These are phyloP conservation scores for Populus alba DNA, from an alignment of 345 rosid genomes.

Conservation along the genomic window DNA sequence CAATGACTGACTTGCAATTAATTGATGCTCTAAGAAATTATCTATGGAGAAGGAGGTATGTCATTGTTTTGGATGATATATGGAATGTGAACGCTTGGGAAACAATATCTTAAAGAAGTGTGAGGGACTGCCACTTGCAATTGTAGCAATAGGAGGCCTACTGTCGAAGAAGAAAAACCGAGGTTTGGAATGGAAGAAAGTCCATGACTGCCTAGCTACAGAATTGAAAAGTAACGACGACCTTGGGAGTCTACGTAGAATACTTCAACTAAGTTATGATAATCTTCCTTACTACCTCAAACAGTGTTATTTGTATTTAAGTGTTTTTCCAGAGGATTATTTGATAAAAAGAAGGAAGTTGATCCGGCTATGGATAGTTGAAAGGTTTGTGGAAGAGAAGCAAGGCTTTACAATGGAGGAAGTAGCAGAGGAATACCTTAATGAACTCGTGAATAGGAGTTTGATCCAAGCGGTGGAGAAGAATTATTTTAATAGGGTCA, in stretches of 20 bases:
- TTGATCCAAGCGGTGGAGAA: conserved; percentile 8
- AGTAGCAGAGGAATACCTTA: conserved; percentile 11
- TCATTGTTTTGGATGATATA: conserved; percentile 12
- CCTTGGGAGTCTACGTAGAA: neutral
- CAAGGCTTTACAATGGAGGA: conserved; percentile 2
- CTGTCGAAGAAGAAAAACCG: conserved; percentile 1
- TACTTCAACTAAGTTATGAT: conserved; percentile 1
- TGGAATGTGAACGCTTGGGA: conserved; percentile 10
- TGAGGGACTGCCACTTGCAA: conserved; percentile 17
- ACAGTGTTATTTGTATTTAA: conserved; percentile 6
- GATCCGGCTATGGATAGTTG: conserved; percentile 9
- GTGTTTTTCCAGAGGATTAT: conserved; percentile 13
- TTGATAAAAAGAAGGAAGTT: neutral
- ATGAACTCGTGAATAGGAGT: conserved; percentile 15
- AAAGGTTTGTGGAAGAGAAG: conserved; percentile 5
- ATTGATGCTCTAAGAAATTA: conserved; percentile 1
- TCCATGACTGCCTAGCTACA: neutral
- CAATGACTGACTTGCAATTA: neutral
- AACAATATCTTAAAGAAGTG: neutral
- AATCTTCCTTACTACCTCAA: conserved; percentile 1
- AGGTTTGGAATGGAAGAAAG: conserved; percentile 9
- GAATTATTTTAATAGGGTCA: neutral
- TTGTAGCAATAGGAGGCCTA: conserved; percentile 5
- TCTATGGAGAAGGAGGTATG: conserved; percentile 8
- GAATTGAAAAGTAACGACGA: neutral